Base-by-base conservation (phyloP, 768 basidiomycete species). In the Obba rivulosa region DNA sequence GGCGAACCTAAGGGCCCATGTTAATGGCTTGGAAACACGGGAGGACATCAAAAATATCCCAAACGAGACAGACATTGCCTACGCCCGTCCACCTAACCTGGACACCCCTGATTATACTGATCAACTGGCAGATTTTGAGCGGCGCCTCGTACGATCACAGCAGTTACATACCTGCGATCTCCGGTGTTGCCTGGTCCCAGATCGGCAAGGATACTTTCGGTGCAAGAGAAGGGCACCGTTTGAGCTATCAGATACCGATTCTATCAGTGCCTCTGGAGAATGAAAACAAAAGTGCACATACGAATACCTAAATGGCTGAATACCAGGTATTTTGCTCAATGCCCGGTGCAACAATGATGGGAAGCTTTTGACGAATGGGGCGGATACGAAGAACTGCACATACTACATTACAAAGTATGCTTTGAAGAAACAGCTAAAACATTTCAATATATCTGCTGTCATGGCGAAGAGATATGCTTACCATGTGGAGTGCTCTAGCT, bases 261-360 rank as follows among this genome's bases (percentile, higher is more conserved):
- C 21, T 23, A 40, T 65, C 2, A 17, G 46, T 2, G 50, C 48
- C 21, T 22, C 31, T 8, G 62, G 63, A 4, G 17, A 53, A 5
- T 62, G 60, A 54, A 46, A 39, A 0, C 37, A 46, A 8, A 52
- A 55, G 21, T 42, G 58, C 1, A 2, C 31, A 17, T 59, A 47
- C 37, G 51, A 42, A 1, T 57, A 44, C 31, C 4, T 64, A 11
- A 65, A 65, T 37, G 46, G 8, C 4, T 62, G 53, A 59, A 58
- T 58, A 11, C 69, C 68, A 0, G 45, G 44, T 0, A 53, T 74
- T 2, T 23, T 62, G 0, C 23, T 62, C 3, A 53, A 57, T 25
- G 43, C 46, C 0, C 52, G 60, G 0, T 72, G 67, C 48, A 77
- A 78, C 46, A 66, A 75, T 45, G 70, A 78, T 46, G 38, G 41